Evolutionary conservation across 768 basidiomycete genomes (phyloP).

Genomic region (Mycena olivaceomarginata): DNA sequence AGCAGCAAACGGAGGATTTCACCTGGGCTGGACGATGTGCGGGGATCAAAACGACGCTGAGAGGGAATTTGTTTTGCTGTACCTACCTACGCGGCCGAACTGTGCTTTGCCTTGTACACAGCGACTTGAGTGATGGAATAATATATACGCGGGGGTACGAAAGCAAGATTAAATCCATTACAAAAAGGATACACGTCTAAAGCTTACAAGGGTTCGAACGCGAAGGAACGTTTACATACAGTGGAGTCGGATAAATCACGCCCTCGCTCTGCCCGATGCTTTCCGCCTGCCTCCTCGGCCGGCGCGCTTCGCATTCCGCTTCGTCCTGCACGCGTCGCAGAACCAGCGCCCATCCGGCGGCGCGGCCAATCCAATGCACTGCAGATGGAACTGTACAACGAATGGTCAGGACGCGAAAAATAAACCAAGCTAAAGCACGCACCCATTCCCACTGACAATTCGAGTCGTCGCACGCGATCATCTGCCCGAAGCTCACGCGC

Average conservation of each 20-base stretch:
- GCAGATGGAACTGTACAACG: conserved; percentile 82
- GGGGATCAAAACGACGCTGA: conserved; percentile 85
- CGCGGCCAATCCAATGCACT: conserved; percentile 80
- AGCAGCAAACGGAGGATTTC: conserved; percentile 84
- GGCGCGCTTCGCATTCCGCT: conserved; percentile 71
- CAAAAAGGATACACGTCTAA: conserved; percentile 18
- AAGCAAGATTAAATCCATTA: conserved; percentile 23
- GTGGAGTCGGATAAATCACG: neutral
- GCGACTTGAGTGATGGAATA: neutral
- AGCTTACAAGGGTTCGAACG: neutral
- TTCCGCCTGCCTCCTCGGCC: conserved; percentile 72
- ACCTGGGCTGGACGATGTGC: conserved; percentile 80
- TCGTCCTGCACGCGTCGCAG: conserved; percentile 80
- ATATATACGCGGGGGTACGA: neutral
- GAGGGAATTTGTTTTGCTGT: conserved; percentile 21
- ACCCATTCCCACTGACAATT: conserved; percentile 95
- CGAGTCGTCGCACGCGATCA: conserved; percentile 94
- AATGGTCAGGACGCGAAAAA: conserved; percentile 26
- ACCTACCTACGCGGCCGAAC: neutral
- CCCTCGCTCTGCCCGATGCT: conserved; percentile 49
- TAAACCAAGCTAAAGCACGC: conserved; percentile 56
- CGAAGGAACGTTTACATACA: neutral
- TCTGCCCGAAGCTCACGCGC: conserved; percentile 91
- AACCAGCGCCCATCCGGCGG: conserved; percentile 86
- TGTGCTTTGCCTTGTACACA: neutral